phyloP scores from a whole-genome alignment of 208 protist species.

The Crithidia sp. region DNA sequence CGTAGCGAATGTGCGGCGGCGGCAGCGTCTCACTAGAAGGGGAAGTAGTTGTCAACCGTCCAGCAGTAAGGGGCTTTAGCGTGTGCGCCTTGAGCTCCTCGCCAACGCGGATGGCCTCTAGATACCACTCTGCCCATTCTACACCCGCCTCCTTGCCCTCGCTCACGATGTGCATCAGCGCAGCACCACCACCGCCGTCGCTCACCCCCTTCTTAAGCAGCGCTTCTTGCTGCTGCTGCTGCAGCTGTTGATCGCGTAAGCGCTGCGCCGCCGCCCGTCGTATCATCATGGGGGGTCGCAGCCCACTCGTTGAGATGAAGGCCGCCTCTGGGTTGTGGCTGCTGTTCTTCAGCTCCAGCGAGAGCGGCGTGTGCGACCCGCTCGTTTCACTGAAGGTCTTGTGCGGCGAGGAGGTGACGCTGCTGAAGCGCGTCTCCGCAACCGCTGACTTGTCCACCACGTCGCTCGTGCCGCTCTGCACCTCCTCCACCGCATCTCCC shows the following conservation, averaged over 20 bases:
- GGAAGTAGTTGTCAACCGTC: not conserved
- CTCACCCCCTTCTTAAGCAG: not conserved
- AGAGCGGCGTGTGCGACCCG: constrained; percentile 8
- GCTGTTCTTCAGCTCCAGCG: constrained; percentile 7
- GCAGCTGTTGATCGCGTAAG: constrained; percentile 30
- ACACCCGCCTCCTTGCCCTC: constrained; percentile 22
- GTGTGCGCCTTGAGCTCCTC: constrained; percentile 16
- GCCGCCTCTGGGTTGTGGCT: constrained; percentile 14
- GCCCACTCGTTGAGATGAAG: constrained; percentile 34
- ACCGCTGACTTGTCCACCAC: constrained; percentile 4
- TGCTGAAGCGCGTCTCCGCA: constrained; percentile 9
- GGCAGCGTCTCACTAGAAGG: constrained; percentile 25
- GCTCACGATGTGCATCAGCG: not conserved
- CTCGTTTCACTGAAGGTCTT: constrained; percentile 9
- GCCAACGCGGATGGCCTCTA: constrained; percentile 34
- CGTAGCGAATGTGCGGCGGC: constrained; percentile 74
- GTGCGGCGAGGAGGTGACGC: constrained; percentile 4
- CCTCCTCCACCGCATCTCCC: not conserved
- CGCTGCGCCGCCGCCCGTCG: constrained; percentile 20
- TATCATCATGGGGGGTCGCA: constrained; percentile 33
- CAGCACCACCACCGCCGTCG: not conserved
- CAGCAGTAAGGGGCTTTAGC: not conserved
- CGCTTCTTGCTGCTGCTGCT: constrained; percentile 10
- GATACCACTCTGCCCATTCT: constrained; percentile 63
- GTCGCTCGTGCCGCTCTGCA: constrained; percentile 5